A percentile compares a stretch with the other conserved stretches of the same genome.
Evolutionary conservation across 2,329 filamentous ascomycete genomes (phyloP).

Genomic region (Cordyceps tenuipes): DNA sequence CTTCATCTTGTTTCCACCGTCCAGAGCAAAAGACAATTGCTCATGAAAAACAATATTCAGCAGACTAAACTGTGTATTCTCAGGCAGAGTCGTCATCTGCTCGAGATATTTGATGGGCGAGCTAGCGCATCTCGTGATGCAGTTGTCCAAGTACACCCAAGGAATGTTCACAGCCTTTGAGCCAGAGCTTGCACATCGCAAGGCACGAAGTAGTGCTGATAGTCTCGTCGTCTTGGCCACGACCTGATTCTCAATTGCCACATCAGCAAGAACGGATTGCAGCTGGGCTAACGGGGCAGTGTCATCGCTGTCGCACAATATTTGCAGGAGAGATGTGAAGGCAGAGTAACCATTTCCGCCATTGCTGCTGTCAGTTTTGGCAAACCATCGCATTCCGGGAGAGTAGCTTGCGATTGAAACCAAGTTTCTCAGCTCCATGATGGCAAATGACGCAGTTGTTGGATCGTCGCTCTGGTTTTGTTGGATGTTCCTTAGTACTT

Average conservation of each 20-base stretch:
- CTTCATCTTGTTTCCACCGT: conserved; percentile 34
- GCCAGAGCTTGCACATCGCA: conserved; percentile 18
- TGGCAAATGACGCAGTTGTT: conserved; percentile 44
- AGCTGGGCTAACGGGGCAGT: conserved; percentile 35
- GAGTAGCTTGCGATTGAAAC: conserved; percentile 74
- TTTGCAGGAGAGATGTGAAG: conserved; percentile 60
- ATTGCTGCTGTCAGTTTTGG: conserved; percentile 53
- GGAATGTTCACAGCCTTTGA: conserved; percentile 32
- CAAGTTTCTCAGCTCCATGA: conserved; percentile 73
- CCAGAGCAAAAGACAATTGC: conserved; percentile 64
- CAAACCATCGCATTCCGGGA: conserved; percentile 84
- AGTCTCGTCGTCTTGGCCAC: conserved; percentile 44
- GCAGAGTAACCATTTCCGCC: conserved; percentile 44
- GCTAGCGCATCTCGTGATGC: conserved; percentile 62
- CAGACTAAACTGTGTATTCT: conserved; percentile 40
- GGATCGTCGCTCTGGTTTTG: conserved; percentile 44
- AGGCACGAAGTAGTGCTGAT: conserved; percentile 34
- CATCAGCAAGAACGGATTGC: conserved; percentile 47
- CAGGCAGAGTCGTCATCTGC: conserved; percentile 42
- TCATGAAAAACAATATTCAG: conserved; percentile 64
- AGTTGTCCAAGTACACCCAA: conserved; percentile 75
- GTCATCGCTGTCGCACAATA: conserved; percentile 24
- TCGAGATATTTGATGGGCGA: conserved; percentile 81
- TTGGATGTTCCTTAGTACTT: conserved; percentile 56
- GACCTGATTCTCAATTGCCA: conserved; percentile 59